Evolutionary conservation across 176 grass and related monocot genomes (phyloP).

Genomic region (Guadua angustifolia): DNA sequence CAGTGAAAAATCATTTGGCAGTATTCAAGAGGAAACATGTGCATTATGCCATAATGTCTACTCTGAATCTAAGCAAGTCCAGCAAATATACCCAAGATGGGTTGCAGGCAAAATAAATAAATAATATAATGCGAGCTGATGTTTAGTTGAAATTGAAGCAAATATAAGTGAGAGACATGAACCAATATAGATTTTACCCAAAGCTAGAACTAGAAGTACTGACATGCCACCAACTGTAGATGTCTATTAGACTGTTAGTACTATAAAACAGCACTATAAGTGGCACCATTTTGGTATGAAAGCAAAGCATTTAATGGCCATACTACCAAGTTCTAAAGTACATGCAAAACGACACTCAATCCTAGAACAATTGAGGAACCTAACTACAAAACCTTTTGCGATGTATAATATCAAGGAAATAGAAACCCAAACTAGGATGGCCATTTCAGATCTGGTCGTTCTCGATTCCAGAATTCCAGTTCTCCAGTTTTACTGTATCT

Average conservation of each 20-base stretch:
- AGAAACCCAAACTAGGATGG: not conserved
- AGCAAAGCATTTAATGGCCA: not conserved
- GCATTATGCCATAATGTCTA: not conserved
- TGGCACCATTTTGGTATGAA: conserved; percentile 8
- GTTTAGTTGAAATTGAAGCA: not conserved
- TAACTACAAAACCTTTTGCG: not conserved
- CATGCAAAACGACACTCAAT: not conserved
- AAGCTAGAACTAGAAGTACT: not conserved
- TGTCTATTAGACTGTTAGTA: not conserved
- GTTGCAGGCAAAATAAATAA: not conserved
- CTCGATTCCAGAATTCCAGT: not conserved
- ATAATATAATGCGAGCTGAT: not conserved
- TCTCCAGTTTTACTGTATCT: not conserved
- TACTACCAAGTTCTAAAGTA: not conserved
- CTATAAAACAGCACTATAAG: conserved; percentile 1
- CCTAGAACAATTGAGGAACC: not conserved
- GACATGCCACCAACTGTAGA: not conserved
- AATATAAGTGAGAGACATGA: conserved; percentile 1
- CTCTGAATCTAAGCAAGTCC: not conserved
- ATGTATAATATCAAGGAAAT: not conserved
- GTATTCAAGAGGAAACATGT: not conserved
- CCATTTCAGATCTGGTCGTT: conserved; percentile 24
- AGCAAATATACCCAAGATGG: not conserved
- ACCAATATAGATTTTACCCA: conserved; percentile 10
- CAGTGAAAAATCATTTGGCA: not conserved